Evolutionary conservation across 768 basidiomycete genomes (phyloP), one percentile per base, ranked within the genome.

Genomic region (Rhizopogon vesiculosus): DNA sequence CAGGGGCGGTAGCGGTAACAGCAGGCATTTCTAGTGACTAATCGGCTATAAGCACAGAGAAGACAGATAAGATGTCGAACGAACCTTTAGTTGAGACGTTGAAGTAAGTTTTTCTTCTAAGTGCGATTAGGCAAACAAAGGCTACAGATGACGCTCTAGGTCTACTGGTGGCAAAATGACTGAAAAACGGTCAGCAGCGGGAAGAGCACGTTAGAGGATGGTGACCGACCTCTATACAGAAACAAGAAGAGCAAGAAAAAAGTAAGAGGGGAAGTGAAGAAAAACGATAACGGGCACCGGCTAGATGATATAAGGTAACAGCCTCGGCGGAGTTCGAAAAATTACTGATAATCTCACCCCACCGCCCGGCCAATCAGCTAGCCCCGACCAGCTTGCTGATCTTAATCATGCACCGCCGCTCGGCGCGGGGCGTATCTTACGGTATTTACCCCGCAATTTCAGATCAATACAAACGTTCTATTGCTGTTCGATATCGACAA

Each of bases 21-120:
- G 89, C 85, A 61, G 90, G 88, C 90, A 93, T 93, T 74, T 85
- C 78, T 76, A 72, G 68, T 65, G 74, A 82, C 82, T 86, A 59
- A 7, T 42, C 41, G 33, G 45, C 22, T 45, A 38, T 54, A 58
- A 55, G 59, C 57, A 45, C 16, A 51, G 6, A 12, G 10, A 33
- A 59, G 57, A 52, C 42, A 56, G 44, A 15, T 19, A 2, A 22
- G 35, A 49, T 16, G 22, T 42, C 42, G 38, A 44, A 68, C 72
- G 51, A 54, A 83, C 84, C 74, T 79, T 75, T 66, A 59, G 74
- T 63, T 55, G 65, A 64, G 72, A 72, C 68, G 63, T 62, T 56
- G 64, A 68, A n/a, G 51, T 60, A 68, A 74, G 60, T 51, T 64
- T 69, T 25, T 25, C 25, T 25, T 72, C 68, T 67, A 68, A 61